Conservation (phyloP, 129 eudicot genomes). For the Lactuca saligna region DNA sequence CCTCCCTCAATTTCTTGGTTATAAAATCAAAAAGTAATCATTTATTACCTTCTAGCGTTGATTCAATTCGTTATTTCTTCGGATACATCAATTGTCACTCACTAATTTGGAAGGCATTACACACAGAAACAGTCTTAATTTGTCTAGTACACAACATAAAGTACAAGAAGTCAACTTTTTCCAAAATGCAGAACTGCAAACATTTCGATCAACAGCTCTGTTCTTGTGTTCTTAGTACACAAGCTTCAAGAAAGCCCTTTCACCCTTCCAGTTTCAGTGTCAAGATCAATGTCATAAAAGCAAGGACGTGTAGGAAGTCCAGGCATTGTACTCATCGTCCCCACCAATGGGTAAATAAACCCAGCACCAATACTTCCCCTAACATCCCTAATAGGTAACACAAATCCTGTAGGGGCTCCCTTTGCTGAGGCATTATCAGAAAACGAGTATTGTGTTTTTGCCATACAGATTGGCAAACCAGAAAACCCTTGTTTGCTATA, state of each 20-base stretch:
- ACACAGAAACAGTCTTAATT: slow-evolving; percentile 8
- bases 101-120: slow-evolving; percentile 6
- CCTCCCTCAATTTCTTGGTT: too few species aligned
- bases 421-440: slow-evolving; percentile 76
- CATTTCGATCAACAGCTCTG: neutral
- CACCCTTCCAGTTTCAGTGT: slow-evolving; percentile 76
- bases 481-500: slow-evolving; percentile 90
- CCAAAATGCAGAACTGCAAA: slow-evolving; percentile 20
- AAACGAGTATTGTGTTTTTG: slow-evolving; percentile 96
- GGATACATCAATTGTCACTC: slow-evolving; percentile 12
- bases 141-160: slow-evolving; percentile 23
- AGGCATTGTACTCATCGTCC: slow-evolving; percentile 99
- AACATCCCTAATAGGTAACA: slow-evolving; percentile 89
- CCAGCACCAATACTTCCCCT: slow-evolving; percentile 98
- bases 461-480: slow-evolving; percentile 91
- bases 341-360: slow-evolving; percentile 92
- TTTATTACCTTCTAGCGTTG: slow-evolving; percentile 22
- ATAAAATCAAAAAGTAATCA: neutral
- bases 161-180: slow-evolving; percentile 26
- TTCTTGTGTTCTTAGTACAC: neutral
- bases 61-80: too few species aligned
- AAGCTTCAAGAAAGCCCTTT: slow-evolving; percentile 77
- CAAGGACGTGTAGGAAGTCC: slow-evolving; percentile 98
- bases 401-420: slow-evolving; percentile 89
- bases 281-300: slow-evolving; percentile 92